A percentile compares a stretch with the other conserved stretches of the same genome.
phyloP scores from a whole-genome alignment of 2,329 filamentous ascomycete species.

The Pseudogymnoascus sp. region DNA sequence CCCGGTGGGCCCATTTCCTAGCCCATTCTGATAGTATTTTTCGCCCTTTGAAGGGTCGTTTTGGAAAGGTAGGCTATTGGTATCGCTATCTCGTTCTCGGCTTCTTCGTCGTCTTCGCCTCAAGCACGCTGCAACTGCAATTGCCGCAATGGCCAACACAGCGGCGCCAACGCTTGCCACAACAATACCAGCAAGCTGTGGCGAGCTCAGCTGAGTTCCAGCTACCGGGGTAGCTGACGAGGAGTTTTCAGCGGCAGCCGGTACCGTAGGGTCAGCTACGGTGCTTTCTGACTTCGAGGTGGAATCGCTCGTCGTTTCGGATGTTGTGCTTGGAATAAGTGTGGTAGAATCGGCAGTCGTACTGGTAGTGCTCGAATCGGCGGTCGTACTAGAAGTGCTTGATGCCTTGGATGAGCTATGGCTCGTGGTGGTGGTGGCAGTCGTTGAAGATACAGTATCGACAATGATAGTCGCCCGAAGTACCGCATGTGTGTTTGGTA shows the following conservation, averaged over 20 bases:
- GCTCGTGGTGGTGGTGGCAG: slow-evolving; percentile 17
- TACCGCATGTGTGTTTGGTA: slow-evolving; percentile 50
- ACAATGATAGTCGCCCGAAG: slow-evolving; percentile 51
- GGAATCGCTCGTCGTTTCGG: slow-evolving; percentile 7
- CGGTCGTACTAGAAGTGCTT: slow-evolving; percentile 14
- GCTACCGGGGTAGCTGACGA: not conserved
- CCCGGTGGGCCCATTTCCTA: slow-evolving; percentile 17
- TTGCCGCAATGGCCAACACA: slow-evolving; percentile 41
- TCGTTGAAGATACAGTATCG: slow-evolving; percentile 26
- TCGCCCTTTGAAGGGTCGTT: slow-evolving; percentile 21
- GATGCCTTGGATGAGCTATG: slow-evolving; percentile 12
- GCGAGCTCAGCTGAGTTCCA: slow-evolving; percentile 28
- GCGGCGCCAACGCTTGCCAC: slow-evolving; percentile 47
- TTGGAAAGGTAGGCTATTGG: slow-evolving; percentile 25
- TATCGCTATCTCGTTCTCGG: slow-evolving; percentile 26
- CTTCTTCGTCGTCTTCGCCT: slow-evolving; percentile 27
- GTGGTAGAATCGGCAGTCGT: slow-evolving; percentile 17
- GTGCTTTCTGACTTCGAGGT: not conserved
- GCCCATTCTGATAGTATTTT: slow-evolving; percentile 16
- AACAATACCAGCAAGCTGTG: slow-evolving; percentile 52
- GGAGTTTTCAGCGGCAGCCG: not conserved
- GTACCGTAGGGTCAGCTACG: not conserved
- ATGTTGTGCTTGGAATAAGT: slow-evolving; percentile 17
- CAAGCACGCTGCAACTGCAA: slow-evolving; percentile 33
- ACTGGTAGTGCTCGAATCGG: slow-evolving; percentile 18